phyloP scores from a whole-genome alignment of 257 asterid genomes.

The Paraleonurus japonicus region DNA sequence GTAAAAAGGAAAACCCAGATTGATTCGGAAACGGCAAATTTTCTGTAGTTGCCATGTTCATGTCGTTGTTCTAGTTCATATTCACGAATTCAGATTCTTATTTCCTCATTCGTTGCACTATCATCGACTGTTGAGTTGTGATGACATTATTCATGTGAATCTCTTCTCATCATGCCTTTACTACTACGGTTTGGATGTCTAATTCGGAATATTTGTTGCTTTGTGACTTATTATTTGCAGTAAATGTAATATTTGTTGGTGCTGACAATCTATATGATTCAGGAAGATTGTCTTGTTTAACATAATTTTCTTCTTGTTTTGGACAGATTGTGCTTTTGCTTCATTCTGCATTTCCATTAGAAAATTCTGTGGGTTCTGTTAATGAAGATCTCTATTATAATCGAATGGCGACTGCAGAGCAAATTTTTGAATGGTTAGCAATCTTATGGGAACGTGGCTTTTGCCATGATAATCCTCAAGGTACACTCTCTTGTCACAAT shows the following conservation, averaged over 20 bases:
- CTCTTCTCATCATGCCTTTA: not conserved
- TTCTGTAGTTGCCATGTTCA: conserved; percentile 12
- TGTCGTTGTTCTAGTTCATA: not conserved
- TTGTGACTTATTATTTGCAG: not conserved
- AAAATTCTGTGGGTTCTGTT: conserved; percentile 33
- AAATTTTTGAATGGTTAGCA: conserved; percentile 71
- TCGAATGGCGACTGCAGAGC: conserved; percentile 59
- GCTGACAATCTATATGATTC: conserved; percentile 16
- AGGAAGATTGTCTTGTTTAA: conserved; percentile 16
- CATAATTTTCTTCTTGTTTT: conserved; percentile 24
- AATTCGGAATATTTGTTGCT: conserved; percentile 3
- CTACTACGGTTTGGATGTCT: conserved; percentile 7
- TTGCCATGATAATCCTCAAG: conserved; percentile 93
- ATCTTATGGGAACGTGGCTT: conserved; percentile 94
- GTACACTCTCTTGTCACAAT: conserved; percentile 31
- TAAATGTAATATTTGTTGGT: conserved; percentile 1
- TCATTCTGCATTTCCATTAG: conserved; percentile 45
- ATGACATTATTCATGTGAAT: conserved; percentile 1
- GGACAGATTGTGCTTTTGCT: conserved; percentile 74
- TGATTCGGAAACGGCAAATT: conserved; percentile 7
- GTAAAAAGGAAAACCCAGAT: not conserved
- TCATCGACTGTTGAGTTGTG: not conserved
- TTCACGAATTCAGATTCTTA: not conserved
- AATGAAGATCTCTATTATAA: conserved; percentile 37
- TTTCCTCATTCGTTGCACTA: not conserved